A percentile compares a stretch with the other conserved stretches of the same genome.
Conservation (phyloP, 495 filamentous ascomycete genomes). For the Daldinia caldariorum region DNA sequence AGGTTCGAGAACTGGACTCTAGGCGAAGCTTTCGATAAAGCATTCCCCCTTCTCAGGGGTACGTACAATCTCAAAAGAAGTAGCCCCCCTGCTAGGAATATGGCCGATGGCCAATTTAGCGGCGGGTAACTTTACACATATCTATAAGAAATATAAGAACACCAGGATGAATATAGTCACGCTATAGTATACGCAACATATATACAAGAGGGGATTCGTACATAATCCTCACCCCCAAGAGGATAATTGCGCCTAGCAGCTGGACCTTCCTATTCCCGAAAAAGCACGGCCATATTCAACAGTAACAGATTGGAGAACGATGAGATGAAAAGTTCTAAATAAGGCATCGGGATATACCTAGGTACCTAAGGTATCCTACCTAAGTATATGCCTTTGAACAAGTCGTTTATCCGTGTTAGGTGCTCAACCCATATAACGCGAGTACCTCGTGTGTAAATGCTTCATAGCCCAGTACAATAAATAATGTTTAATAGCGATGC, state of each 20-base stretch:
- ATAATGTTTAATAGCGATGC: not conserved
- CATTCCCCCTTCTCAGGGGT: constrained; percentile 69
- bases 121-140: constrained; percentile 11
- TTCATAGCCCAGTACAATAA: not conserved
- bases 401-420: not conserved
- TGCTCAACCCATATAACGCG: not conserved
- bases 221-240: not conserved
- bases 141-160: not conserved
- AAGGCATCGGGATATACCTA: not conserved
- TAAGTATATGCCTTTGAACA: not conserved
- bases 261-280: not conserved
- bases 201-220: not conserved
- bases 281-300: not conserved
- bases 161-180: too few species aligned
- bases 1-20: constrained; percentile 78
- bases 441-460: not conserved
- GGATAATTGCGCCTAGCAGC: not conserved
- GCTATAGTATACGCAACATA: not conserved
- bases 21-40: constrained; percentile 71
- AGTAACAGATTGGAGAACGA: not conserved
- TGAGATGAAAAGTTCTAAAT: not conserved
- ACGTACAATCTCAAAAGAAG: constrained; percentile 54
- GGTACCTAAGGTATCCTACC: not conserved
- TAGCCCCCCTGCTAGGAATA: not conserved
- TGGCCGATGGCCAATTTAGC: constrained; percentile 18